Percentiles rank a stretch among this genome's conserved stretches.
Evolutionary conservation across 83 land plant genomes (phyloP).

Genomic region (Thuja plicata): DNA sequence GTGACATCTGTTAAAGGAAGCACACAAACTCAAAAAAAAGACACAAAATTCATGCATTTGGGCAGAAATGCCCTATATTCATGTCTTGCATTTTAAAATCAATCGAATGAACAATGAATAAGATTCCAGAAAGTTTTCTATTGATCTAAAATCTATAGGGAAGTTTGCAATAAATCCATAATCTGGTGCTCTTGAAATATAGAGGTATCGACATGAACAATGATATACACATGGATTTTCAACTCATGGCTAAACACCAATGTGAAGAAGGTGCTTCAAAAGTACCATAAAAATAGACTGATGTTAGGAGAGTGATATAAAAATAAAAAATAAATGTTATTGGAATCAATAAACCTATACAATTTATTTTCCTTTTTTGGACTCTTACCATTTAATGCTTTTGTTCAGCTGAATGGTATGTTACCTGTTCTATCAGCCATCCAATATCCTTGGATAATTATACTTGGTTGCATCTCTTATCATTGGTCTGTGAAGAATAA

Average conservation of each 20-base stretch:
- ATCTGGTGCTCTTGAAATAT: not conserved
- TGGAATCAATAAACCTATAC: not conserved
- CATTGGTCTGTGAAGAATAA: no score
- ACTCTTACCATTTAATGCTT: not conserved
- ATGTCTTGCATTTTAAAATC: no score
- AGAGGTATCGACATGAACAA: not conserved
- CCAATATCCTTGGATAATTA: not conserved
- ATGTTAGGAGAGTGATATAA: not conserved
- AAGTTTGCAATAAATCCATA: no score
- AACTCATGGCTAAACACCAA: slow-evolving; percentile 5
- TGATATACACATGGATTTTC: not conserved
- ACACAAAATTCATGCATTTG: not conserved
- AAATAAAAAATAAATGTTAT: not conserved
- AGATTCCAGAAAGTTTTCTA: no score
- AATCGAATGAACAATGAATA: not conserved
- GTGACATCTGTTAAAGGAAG: not conserved
- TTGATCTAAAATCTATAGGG: no score
- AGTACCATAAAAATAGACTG: not conserved
- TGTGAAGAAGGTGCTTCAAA: not conserved
- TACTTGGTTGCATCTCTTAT: no score
- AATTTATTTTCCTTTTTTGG: no score
- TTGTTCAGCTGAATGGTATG: not conserved
- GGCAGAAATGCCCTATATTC: not conserved
- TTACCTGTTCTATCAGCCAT: not conserved
- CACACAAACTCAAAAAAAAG: not conserved